Evolutionary conservation across 179 eudicot genomes (phyloP).

Genomic region (Corrigiola litoralis): DNA sequence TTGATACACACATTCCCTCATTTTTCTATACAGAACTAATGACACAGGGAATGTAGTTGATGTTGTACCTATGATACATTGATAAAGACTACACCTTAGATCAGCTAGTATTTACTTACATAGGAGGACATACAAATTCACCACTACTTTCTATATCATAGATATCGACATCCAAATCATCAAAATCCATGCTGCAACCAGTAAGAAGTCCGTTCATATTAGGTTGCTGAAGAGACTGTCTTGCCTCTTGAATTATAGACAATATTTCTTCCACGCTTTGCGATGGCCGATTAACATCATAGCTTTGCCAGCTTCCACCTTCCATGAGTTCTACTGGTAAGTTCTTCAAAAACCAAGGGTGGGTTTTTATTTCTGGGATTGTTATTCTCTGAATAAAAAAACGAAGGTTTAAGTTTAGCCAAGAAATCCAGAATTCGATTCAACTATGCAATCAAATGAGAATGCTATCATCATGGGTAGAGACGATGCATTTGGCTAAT

Average conservation of each 20-base stretch:
- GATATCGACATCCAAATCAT: conserved; percentile 58
- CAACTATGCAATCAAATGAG: too few species aligned
- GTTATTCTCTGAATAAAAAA: conserved; percentile 48
- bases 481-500: too few species aligned
- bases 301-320: conserved; percentile 45
- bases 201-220: conserved; percentile 21
- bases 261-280: conserved; percentile 65
- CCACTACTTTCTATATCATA: conserved; percentile 56
- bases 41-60: conserved; percentile 1
- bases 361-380: conserved; percentile 63
- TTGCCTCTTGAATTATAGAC: conserved; percentile 64
- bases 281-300: conserved; percentile 39
- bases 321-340: conserved; percentile 53
- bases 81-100: neutral
- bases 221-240: conserved; percentile 30
- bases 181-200: conserved; percentile 57
- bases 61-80: conserved; percentile 16
- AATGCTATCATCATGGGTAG: too few species aligned
- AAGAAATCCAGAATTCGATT: too few species aligned
- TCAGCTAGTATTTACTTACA: conserved; percentile 16
- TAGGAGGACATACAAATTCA: conserved; percentile 62
- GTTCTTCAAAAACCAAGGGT: conserved; percentile 71
- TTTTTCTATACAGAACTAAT: conserved; percentile 18
- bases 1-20: conserved; percentile 2
- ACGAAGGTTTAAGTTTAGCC: neutral